Conservation (phyloP, 2,329 filamentous ascomycete species). For the Ophiosphaerella herpotricha region DNA sequence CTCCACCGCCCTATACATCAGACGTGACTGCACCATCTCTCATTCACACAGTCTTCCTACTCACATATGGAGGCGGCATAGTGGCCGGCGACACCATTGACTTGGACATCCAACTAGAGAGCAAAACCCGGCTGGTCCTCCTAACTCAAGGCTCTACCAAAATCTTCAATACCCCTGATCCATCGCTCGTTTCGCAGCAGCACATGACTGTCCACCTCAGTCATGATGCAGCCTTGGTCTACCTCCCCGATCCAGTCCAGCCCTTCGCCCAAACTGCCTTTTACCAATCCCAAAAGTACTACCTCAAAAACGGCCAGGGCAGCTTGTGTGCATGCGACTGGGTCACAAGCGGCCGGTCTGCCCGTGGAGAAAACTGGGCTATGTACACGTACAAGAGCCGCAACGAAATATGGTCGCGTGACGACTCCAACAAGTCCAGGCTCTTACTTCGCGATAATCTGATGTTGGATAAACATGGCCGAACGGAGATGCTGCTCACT, state of each 20-base stretch:
- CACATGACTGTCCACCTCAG: slow-evolving; percentile 55
- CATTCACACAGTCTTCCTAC: slow-evolving; percentile 77
- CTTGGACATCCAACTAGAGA: slow-evolving; percentile 69
- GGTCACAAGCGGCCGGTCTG: slow-evolving; percentile 86
- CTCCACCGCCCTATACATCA: slow-evolving; percentile 53
- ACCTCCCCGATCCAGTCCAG: slow-evolving; percentile 89
- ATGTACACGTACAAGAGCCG: slow-evolving; percentile 77
- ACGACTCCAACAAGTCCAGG: slow-evolving; percentile 51
- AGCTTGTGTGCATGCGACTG: slow-evolving; percentile 86
- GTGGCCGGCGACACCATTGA: slow-evolving; percentile 84
- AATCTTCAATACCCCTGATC: slow-evolving; percentile 78
- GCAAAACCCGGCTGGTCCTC: slow-evolving; percentile 66
- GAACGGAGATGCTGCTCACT: slow-evolving; percentile 35
- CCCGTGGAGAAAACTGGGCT: slow-evolving; percentile 87
- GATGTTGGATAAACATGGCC: slow-evolving; percentile 64
- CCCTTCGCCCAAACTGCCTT: slow-evolving; percentile 86
- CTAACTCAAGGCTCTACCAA: slow-evolving; percentile 83
- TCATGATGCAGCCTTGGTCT: slow-evolving; percentile 59
- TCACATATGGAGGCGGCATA: slow-evolving; percentile 93
- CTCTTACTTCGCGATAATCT: slow-evolving; percentile 86
- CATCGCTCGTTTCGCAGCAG: slow-evolving; percentile 53
- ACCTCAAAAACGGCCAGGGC: slow-evolving; percentile 52
- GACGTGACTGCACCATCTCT: slow-evolving; percentile 50
- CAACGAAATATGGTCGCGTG: slow-evolving; percentile 78
- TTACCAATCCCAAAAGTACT: slow-evolving; percentile 81